phyloP scores from a whole-genome alignment of 306 rosid species.

The Dryas alaskensis region DNA sequence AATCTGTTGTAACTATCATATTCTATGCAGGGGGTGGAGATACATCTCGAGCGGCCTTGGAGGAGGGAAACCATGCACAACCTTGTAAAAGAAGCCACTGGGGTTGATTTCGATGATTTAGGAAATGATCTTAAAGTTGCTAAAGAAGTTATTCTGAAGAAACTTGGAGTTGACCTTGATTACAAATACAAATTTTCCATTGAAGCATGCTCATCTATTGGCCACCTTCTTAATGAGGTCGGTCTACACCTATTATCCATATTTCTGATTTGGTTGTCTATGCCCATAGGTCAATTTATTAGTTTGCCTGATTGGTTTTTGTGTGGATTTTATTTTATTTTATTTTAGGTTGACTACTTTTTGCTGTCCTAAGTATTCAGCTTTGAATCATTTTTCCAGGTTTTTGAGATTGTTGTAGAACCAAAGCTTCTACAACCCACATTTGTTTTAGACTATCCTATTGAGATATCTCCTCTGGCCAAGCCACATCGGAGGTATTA shows the following conservation, averaged over 20 bases:
- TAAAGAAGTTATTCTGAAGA: constrained; percentile 56
- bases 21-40: constrained; percentile 67
- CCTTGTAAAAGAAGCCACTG: constrained; percentile 83
- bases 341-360: constrained; percentile 24
- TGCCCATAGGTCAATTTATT: background rate
- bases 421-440: constrained; percentile 94
- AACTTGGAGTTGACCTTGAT: constrained; percentile 59
- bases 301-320: too few species aligned
- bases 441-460: constrained; percentile 93
- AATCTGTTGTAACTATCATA: constrained; percentile 28
- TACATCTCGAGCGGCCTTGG: constrained; percentile 88
- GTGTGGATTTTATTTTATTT: constrained; percentile 21
- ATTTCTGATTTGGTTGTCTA: constrained; percentile 1
- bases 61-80: constrained; percentile 96
- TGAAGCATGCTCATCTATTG: constrained; percentile 69
- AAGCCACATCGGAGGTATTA: constrained; percentile 91
- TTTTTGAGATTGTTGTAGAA: constrained; percentile 85
- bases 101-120: constrained; percentile 62
- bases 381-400: constrained; percentile 38
- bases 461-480: constrained; percentile 95
- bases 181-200: constrained; percentile 65
- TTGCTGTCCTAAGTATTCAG: constrained; percentile 21
- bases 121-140: constrained; percentile 65
- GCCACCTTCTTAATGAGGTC: constrained; percentile 88
- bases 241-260: constrained; percentile 26